Percentiles rank a stretch among this genome's conserved stretches.
Conservation (phyloP, 2,329 filamentous ascomycete genomes). For the Arachnomyces sp. region DNA sequence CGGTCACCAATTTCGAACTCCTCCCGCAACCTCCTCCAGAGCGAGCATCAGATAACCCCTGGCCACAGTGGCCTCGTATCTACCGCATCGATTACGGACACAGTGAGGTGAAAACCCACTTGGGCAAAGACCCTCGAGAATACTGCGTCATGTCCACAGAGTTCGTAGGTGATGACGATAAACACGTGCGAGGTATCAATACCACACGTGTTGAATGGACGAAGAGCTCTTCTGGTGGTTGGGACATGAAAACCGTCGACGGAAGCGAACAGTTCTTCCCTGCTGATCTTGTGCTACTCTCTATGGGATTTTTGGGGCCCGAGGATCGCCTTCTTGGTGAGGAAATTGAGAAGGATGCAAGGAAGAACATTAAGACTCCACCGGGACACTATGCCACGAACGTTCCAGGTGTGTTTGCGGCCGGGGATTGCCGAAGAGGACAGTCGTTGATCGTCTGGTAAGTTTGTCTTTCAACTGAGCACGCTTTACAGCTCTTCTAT, state of each 20-base stretch:
- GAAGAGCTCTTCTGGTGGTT: constrained; percentile 77
- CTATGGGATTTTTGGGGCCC: constrained; percentile 95
- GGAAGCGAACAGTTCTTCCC: constrained; percentile 94
- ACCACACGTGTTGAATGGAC: constrained; percentile 95
- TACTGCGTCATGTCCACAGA: constrained; percentile 98
- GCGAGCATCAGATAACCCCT: constrained; percentile 89
- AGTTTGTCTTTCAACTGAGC: constrained; percentile 25
- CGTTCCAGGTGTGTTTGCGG: constrained; percentile 80
- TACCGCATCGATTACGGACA: constrained; percentile 99
- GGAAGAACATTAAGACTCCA: constrained; percentile 94
- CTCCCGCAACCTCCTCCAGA: constrained; percentile 85
- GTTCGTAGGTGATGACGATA: constrained; percentile 81
- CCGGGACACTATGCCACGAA: constrained; percentile 84
- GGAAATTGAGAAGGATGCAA: constrained; percentile 80
- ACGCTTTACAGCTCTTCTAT: neutral
- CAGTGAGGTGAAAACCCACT: constrained; percentile 90
- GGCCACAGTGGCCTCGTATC: constrained; percentile 96
- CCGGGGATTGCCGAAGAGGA: constrained; percentile 88
- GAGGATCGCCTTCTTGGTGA: constrained; percentile 81
- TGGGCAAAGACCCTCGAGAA: constrained; percentile 91
- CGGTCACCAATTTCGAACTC: constrained; percentile 92
- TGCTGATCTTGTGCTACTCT: constrained; percentile 84
- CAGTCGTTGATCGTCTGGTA: constrained; percentile 95
- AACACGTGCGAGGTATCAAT: constrained; percentile 91
- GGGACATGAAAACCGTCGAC: constrained; percentile 98